A percentile compares a stretch with the other conserved stretches of the same genome.
Conservation (phyloP, 176 grass and related monocot species). For the Lolium multiflorum region DNA sequence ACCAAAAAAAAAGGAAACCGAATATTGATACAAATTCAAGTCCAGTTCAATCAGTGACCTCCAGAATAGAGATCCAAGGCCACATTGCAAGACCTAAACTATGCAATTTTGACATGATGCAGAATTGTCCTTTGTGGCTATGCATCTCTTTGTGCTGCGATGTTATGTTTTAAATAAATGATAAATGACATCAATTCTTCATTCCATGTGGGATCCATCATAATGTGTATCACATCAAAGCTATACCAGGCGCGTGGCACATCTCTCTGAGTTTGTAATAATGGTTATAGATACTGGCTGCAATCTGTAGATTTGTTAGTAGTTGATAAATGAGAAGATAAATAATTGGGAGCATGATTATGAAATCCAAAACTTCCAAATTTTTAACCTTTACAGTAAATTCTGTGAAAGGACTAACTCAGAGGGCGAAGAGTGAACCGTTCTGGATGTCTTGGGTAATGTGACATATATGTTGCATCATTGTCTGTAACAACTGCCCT, state of each 20-base stretch:
- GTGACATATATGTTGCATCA: slow-evolving; percentile 4
- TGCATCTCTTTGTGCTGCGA: not conserved
- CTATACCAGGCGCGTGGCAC: not conserved
- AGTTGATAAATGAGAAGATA: too few relatives aligned
- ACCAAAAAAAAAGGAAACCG: not conserved
- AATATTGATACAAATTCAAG: slow-evolving; percentile 26
- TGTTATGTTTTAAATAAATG: too few relatives aligned
- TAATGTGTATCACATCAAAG: not conserved
- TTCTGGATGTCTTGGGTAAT: slow-evolving; percentile 15
- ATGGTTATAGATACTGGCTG: not conserved
- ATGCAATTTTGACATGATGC: slow-evolving; percentile 20
- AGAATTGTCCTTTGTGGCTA: slow-evolving; percentile 16
- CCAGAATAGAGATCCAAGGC: not conserved
- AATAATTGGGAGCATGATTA: not conserved
- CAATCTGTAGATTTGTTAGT: too few relatives aligned
- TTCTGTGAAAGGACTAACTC: not conserved
- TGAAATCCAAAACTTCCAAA: slow-evolving; percentile 1
- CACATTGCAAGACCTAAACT: not conserved
- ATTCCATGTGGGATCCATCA: slow-evolving; percentile 20
- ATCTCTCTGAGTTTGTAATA: not conserved
- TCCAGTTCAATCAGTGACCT: slow-evolving; percentile 17
- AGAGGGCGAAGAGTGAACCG: not conserved
- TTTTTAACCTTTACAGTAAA: not conserved
- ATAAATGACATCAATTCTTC: not conserved
- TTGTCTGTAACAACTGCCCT: not conserved